Evolutionary conservation across 106 monocot genomes (phyloP), one percentile per base, ranked within the genome.

Genomic region (Alisma plantagoaquatica): DNA sequence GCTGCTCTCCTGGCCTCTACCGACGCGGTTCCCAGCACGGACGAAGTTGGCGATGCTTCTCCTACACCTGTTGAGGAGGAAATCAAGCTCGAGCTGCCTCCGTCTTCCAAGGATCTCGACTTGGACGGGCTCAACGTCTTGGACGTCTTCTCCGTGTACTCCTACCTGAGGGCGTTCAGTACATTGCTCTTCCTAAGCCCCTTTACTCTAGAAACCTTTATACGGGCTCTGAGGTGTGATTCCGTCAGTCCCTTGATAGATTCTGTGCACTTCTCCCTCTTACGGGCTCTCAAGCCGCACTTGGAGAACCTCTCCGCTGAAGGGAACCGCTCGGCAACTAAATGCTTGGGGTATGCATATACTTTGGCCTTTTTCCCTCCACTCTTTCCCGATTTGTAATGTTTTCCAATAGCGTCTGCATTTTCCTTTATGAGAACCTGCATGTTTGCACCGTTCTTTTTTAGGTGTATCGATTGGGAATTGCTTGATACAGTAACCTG

Each of bases 381-480:
- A 10, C 43, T 41, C 4, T 63, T 61, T 3, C 29, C 27, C 24
- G 6, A 52, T 56, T 27, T 2, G 35, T 7, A 14, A 7, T 38
- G 35, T n/a, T n/a, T n/a, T n/a, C n/a, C n/a, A 38, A 38, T 7
- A 6, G 6, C 9, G 35, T 6, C 6, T 38, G 6, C 35, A 38
- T 6, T 38, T 38, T 14, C 35, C 35, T 6, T 6, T 38, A 7
- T 38, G 9, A 38, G 9, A 38, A 6, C 35, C 14, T 7, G 14
- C 6, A 38, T 38, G 14, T 7, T 38, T 38, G 14, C 14, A 35
- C 1, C 12, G 46, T 17, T 22, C 35, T 7, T 73, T 53, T 60
- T 29, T 60, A 96, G 96, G 81, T 65, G 60, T 74, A 78, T 98
- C 41, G 77, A 98, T 29, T 98, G 98, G 98, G 85, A 76, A 35